A percentile compares a stretch with the other conserved stretches of the same genome.
phyloP scores from a whole-genome alignment of 2,329 filamentous ascomycete genomes.

The Exophiala xenobiotica region DNA sequence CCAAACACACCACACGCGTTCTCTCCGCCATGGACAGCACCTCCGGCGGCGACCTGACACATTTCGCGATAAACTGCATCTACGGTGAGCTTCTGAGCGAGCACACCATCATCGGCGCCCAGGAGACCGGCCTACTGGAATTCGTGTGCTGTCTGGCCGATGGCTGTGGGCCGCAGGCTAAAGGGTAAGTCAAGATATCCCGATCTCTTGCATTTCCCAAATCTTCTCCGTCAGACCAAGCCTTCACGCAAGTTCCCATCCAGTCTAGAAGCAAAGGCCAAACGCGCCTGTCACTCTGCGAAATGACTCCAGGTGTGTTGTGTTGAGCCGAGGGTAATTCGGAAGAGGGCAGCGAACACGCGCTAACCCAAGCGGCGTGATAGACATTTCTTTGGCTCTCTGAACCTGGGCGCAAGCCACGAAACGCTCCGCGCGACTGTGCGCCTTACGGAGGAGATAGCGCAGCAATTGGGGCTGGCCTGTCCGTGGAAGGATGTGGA shows the following conservation, averaged over 20 bases:
- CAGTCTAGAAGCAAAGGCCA: too few species aligned
- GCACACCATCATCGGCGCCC: conserved; percentile 27
- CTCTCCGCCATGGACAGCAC: conserved; percentile 30
- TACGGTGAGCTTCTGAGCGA: conserved; percentile 35
- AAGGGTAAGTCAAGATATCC: conserved; percentile 35
- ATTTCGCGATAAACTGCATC: conserved; percentile 33
- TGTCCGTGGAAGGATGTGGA: conserved; percentile 13
- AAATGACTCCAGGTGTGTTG: too few species aligned
- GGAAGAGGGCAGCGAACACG: too few species aligned
- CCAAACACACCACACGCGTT: conserved; percentile 32
- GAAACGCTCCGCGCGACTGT: conserved; percentile 26
- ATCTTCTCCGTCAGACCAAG: background rate
- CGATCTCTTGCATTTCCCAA: too few species aligned
- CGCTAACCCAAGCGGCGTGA: background rate
- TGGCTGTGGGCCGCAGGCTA: conserved; percentile 32
- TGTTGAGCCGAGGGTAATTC: too few species aligned
- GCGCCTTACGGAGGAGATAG: conserved; percentile 28
- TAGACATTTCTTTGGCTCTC: conserved; percentile 34
- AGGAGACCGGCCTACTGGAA: conserved; percentile 34
- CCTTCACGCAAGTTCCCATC: too few species aligned
- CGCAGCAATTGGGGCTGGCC: conserved; percentile 20
- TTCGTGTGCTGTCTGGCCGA: conserved; percentile 35
- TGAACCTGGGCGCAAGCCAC: conserved; percentile 31
- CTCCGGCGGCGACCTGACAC: conserved; percentile 33
- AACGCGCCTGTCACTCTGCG: too few species aligned